Percentiles rank a stretch among this genome's conserved stretches.
These are phyloP conservation scores for Lentinula lateritia DNA, from an alignment of 768 basidiomycete genomes.

Conservation along the genomic window DNA sequence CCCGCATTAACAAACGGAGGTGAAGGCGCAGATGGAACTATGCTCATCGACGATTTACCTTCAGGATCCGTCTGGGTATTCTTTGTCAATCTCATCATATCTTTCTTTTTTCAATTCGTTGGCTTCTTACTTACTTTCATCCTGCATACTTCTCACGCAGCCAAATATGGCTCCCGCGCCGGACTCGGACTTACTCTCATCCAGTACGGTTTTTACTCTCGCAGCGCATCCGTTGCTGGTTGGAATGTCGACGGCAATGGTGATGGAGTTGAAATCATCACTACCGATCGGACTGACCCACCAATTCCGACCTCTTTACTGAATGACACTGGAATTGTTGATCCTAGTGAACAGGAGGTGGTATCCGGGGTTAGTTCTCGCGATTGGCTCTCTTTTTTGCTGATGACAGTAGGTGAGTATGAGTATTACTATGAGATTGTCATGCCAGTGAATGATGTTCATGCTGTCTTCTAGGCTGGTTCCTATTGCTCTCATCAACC, in stretches of 20 bases:
- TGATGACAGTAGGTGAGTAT: slow-evolving; percentile 78
- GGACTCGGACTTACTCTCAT: slow-evolving; percentile 95
- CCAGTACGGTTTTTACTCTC: slow-evolving; percentile 82
- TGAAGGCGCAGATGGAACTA: slow-evolving; percentile 42
- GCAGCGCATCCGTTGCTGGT: slow-evolving; percentile 22
- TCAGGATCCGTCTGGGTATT: slow-evolving; percentile 76
- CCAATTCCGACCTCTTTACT: background rate
- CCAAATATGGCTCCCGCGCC: slow-evolving; percentile 88
- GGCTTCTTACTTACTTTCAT: slow-evolving; percentile 89
- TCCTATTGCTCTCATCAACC: slow-evolving; percentile 78
- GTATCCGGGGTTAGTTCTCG: slow-evolving; percentile 41
- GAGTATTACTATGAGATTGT: background rate
- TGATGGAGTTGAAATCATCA: slow-evolving; percentile 2
- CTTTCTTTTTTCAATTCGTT: slow-evolving; percentile 96
- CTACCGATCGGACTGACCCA: background rate
- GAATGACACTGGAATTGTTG: slow-evolving; percentile 12
- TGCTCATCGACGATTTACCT: slow-evolving; percentile 91
- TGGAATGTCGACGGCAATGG: slow-evolving; percentile 18
- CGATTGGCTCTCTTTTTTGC: slow-evolving; percentile 87
- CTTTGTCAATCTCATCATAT: slow-evolving; percentile 73
- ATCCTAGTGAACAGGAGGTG: slow-evolving; percentile 18
- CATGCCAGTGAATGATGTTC: background rate
- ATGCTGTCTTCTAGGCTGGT: slow-evolving; percentile 62
- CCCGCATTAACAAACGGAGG: slow-evolving; percentile 46
- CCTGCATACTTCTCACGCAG: slow-evolving; percentile 87